Base-by-base conservation (phyloP, 2,329 filamentous ascomycete species). In the Pyricularia grisea region DNA sequence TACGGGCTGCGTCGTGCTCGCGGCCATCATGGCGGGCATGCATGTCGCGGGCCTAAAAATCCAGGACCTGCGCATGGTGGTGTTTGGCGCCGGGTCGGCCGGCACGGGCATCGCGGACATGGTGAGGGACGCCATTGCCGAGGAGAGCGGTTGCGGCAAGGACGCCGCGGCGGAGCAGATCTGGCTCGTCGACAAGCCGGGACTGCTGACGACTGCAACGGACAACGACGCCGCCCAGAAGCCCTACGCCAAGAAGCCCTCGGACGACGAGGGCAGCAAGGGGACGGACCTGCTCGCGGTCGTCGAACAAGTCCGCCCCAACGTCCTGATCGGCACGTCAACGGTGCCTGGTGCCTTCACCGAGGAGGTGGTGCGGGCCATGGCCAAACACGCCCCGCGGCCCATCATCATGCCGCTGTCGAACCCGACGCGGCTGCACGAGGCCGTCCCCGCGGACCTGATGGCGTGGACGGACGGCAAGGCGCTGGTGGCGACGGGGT, bases 51-150 rank as follows among this genome's bases (percentile, higher is more conserved):
- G 42, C 6, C 66, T 67, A 25, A 87, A 89, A 68, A 81, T 96
- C 60, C 79, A 82, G 10, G 92, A 96, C 70, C 78, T 92, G 17
- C 85, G 89, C 33, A 83, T 95, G 69, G 84, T 96, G 0, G 80
- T 94, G 42, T 97, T 94, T 71, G 93, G 93, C 1, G 85, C 92
- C 0, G 93, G 93, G 0, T 92, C 90, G 2, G 93, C 93, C 0
- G 92, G 92, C 0, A 92, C 90, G 0, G 93, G 93, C 1, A 96
- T 97, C 69, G 93, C 93, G 2, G 92, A 96, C 73, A 92, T 96
- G 74, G 87, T 97, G 6, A 83, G 89, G 20, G 92, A 94, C 73
- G 91, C 92, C 0, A 94, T 97, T 68, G 88, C 88, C 0, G 82
- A 90, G 0, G 88, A 93, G 73, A 85, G 85, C 2, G 80, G 81